Percentiles rank a stretch among this genome's conserved stretches.
Conservation (phyloP, 805 yeast genomes). For the Zygosaccharomyces pseudorouxii region DNA sequence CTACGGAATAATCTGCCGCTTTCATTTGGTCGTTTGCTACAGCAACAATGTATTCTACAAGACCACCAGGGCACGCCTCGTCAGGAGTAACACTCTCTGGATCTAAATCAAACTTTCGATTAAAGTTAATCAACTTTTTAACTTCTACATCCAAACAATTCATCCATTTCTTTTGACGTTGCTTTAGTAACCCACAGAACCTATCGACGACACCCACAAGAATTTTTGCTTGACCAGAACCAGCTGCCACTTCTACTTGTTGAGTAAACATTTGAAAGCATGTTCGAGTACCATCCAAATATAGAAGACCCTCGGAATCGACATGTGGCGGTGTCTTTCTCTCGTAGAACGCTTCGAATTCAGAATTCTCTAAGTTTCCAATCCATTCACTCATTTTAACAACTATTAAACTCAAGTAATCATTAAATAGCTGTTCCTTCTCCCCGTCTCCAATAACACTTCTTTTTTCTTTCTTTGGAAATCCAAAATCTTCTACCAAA, state of each 20-base stretch:
- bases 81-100: conserved; percentile 37
- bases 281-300: conserved; percentile 71
- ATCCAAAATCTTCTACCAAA: conserved; percentile 47
- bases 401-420: conserved; percentile 68
- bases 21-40: conserved; percentile 79
- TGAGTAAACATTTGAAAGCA: conserved; percentile 82
- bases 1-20: conserved; percentile 65
- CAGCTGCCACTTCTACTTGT: conserved; percentile 84
- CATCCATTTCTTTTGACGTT: conserved; percentile 63
- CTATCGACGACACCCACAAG: conserved; percentile 72
- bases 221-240: conserved; percentile 74
- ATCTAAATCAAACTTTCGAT: conserved; percentile 30
- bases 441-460: conserved; percentile 67
- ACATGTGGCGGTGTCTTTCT: conserved; percentile 71
- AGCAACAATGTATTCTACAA: conserved; percentile 76
- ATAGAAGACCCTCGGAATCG: conserved; percentile 59
- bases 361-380: conserved; percentile 59
- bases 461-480: conserved; percentile 43
- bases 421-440: conserved; percentile 68
- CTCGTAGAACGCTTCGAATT: conserved; percentile 55
- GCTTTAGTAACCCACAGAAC: conserved; percentile 55
- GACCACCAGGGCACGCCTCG: conserved; percentile 60
- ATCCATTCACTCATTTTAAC: conserved; percentile 85
- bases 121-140: conserved; percentile 34
- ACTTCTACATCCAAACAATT: conserved; percentile 52